These are phyloP conservation scores for Hamigera avellanea DNA, from an alignment of 495 filamentous ascomycete species.

Conservation along the genomic window DNA sequence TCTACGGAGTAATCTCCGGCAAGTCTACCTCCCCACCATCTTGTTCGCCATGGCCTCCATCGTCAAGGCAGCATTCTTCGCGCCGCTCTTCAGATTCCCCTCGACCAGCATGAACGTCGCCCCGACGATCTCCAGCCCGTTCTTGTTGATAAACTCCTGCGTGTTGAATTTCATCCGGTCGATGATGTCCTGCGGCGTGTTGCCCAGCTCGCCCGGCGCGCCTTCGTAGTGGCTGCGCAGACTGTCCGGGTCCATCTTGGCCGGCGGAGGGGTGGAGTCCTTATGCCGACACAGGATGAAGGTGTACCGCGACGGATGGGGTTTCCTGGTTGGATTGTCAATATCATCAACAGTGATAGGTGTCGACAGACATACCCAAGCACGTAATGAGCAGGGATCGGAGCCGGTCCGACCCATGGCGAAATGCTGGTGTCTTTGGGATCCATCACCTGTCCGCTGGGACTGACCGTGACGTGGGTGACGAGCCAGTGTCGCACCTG, in stretches of 20 bases:
- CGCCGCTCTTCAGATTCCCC: slow-evolving; percentile 4
- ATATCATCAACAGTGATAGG: neutral
- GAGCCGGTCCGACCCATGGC: slow-evolving; percentile 3
- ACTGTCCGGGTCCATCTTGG: neutral
- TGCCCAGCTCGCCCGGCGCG: slow-evolving; percentile 1
- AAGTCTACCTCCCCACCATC: slow-evolving; percentile 1
- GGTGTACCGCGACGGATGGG: slow-evolving; percentile 3
- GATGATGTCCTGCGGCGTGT: slow-evolving; percentile 3
- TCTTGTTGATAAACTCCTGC: slow-evolving; percentile 2
- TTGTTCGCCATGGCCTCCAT: slow-evolving; percentile 2
- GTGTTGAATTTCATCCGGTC: slow-evolving; percentile 5
- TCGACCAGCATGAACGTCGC: slow-evolving; percentile 5
- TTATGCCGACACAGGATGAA: slow-evolving; percentile 4
- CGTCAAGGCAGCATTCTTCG: neutral
- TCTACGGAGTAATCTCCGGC: too few relatives aligned
- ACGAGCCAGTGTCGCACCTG: slow-evolving; percentile 6
- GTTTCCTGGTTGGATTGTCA: slow-evolving; percentile 1
- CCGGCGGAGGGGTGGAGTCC: neutral
- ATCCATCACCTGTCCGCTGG: neutral
- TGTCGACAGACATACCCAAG: neutral
- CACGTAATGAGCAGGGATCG: slow-evolving; percentile 1
- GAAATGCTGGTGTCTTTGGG: neutral
- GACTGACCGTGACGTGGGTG: neutral
- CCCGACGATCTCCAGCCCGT: slow-evolving; percentile 3
- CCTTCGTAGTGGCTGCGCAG: slow-evolving; percentile 1